These are phyloP conservation scores for Nematodospora valgi DNA, from an alignment of 805 yeast genomes.

Conservation along the genomic window DNA sequence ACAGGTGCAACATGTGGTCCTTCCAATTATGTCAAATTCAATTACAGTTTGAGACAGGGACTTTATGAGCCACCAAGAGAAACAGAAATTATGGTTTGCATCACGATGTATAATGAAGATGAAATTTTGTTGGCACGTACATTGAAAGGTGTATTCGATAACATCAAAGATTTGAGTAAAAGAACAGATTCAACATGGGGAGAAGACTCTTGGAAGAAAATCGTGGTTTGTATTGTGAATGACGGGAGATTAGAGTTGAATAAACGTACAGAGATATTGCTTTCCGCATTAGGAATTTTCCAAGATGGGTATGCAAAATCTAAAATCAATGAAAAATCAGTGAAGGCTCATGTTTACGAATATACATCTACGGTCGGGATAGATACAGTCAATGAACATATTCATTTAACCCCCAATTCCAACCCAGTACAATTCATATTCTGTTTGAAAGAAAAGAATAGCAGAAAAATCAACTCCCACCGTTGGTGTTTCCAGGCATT, in stretches of 20 bases:
- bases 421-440: slow-evolving; percentile 85
- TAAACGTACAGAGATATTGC: slow-evolving; percentile 71
- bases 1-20: slow-evolving; percentile 96
- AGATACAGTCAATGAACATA: slow-evolving; percentile 58
- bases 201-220: slow-evolving; percentile 90
- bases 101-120: slow-evolving; percentile 89
- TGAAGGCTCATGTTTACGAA: slow-evolving; percentile 86
- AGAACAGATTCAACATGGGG: slow-evolving; percentile 82
- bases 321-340: slow-evolving; percentile 77
- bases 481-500: slow-evolving; percentile 96
- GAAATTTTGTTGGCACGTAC: slow-evolving; percentile 82
- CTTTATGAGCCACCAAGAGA: slow-evolving; percentile 73
- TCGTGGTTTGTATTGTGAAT: slow-evolving; percentile 83
- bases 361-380: slow-evolving; percentile 91
- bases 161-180: slow-evolving; percentile 69
- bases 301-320: slow-evolving; percentile 96
- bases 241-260: slow-evolving; percentile 89
- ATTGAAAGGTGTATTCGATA: slow-evolving; percentile 85
- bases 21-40: slow-evolving; percentile 52
- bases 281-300: slow-evolving; percentile 84
- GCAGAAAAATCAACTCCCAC: slow-evolving; percentile 90
- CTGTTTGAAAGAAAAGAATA: slow-evolving; percentile 86
- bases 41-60: slow-evolving; percentile 80
- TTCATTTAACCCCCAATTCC: slow-evolving; percentile 64
- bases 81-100: slow-evolving; percentile 81